Conservation (phyloP, 2,329 filamentous ascomycete species). For the Monilinia fructicola region DNA sequence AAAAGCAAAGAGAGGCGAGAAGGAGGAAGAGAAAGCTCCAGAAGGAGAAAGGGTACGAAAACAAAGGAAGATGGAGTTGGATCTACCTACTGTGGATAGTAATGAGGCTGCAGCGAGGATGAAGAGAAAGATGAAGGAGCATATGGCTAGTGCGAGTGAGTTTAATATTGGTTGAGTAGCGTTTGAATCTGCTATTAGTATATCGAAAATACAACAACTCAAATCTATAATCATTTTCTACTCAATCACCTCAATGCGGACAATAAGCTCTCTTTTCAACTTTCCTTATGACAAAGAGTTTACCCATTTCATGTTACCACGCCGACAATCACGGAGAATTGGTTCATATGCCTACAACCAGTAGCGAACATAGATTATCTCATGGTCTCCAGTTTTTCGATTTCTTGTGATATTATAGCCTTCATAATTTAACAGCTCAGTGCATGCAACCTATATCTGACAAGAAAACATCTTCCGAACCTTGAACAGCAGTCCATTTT, state of each 20-base stretch:
- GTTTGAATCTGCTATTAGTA: neutral
- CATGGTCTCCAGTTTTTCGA: no score
- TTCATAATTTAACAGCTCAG: no score
- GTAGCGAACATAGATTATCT: no score
- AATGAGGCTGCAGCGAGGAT: constrained; percentile 62
- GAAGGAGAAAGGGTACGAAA: constrained; percentile 41
- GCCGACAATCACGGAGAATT: no score
- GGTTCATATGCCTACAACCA: no score
- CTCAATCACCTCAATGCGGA: neutral
- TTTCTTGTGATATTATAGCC: no score
- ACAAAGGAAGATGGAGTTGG: constrained; percentile 43
- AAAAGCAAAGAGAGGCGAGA: constrained; percentile 42
- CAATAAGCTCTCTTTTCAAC: neutral
- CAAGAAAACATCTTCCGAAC: no score
- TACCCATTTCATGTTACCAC: no score
- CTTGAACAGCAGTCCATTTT: no score
- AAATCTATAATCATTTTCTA: neutral
- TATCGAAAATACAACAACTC: neutral
- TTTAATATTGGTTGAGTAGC: constrained; percentile 62
- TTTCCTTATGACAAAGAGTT: no score
- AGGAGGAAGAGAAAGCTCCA: constrained; percentile 40
- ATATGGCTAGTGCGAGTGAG: constrained; percentile 59
- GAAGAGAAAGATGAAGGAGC: constrained; percentile 61
- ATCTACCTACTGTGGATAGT: constrained; percentile 47
- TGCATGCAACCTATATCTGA: no score